A percentile compares a stretch with the other conserved stretches of the same genome.
Evolutionary conservation across 2,329 filamentous ascomycete species (phyloP).

Genomic region (Diaporthe vexans): DNA sequence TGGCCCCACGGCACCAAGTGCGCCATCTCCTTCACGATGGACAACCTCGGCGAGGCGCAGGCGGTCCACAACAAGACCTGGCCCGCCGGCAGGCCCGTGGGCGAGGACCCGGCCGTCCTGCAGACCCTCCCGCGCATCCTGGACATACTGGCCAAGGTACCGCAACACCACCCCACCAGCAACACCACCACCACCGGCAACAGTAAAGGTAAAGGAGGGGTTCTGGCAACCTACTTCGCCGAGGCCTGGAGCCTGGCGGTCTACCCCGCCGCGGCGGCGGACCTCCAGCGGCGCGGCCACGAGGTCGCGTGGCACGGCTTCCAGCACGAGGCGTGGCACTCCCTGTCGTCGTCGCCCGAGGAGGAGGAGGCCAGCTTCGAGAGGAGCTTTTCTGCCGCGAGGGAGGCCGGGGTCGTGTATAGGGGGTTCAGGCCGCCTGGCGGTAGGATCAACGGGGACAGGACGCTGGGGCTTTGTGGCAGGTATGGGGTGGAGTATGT

Average conservation of each 20-base stretch:
- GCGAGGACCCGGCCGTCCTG: slow-evolving; percentile 47
- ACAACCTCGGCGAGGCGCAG: slow-evolving; percentile 52
- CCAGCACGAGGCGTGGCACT: slow-evolving; percentile 49
- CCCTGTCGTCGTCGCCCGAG: slow-evolving; percentile 38
- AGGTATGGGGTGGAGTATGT: slow-evolving; percentile 46
- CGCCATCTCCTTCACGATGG: slow-evolving; percentile 51
- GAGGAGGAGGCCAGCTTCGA: slow-evolving; percentile 47
- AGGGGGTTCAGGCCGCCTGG: slow-evolving; percentile 49
- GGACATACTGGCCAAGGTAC: slow-evolving; percentile 43
- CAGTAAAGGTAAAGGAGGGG: too few species aligned
- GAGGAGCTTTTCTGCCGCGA: slow-evolving; percentile 46
- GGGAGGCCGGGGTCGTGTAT: slow-evolving; percentile 42
- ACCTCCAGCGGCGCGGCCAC: slow-evolving; percentile 44
- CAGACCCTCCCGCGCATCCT: slow-evolving; percentile 49
- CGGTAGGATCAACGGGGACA: slow-evolving; percentile 44
- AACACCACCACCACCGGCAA: too few species aligned
- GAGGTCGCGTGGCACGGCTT: slow-evolving; percentile 51
- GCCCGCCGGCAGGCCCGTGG: slow-evolving; percentile 44
- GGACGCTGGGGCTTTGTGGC: slow-evolving; percentile 45
- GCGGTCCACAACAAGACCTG: slow-evolving; percentile 47
- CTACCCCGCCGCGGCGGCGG: slow-evolving; percentile 45
- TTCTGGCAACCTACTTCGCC: slow-evolving; percentile 51
- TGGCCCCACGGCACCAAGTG: slow-evolving; percentile 48
- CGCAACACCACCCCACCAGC: not conserved
- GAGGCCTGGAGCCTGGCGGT: slow-evolving; percentile 50